These are phyloP conservation scores for Ceratocystis papillata DNA, from an alignment of 2,329 filamentous ascomycete species.

Conservation along the genomic window DNA sequence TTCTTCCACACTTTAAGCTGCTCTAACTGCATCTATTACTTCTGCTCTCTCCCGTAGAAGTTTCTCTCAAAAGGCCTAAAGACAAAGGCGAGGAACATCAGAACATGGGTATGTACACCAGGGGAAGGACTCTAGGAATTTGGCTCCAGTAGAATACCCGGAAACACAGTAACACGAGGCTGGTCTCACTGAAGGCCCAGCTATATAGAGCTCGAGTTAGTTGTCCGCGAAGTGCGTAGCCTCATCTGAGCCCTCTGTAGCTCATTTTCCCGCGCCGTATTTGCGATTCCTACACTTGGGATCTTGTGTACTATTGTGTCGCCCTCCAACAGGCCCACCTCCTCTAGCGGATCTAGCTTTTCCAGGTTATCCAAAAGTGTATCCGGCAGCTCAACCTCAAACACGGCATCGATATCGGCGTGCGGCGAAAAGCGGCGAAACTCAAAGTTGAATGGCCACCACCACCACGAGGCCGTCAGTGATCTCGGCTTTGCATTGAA, in stretches of 20 bases:
- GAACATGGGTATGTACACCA: too few species aligned
- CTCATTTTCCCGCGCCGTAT: slow-evolving; percentile 9
- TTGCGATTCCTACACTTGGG: not conserved
- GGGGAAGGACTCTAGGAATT: too few species aligned
- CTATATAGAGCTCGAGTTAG: not conserved
- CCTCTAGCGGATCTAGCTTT: slow-evolving; percentile 31
- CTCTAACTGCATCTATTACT: too few species aligned
- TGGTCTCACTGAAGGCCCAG: too few species aligned
- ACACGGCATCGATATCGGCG: slow-evolving; percentile 49
- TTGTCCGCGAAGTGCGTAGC: slow-evolving; percentile 16
- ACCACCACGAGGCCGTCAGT: slow-evolving; percentile 21
- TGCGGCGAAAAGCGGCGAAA: slow-evolving; percentile 46
- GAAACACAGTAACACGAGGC: too few species aligned
- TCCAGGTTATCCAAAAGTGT: slow-evolving; percentile 31
- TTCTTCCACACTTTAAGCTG: too few species aligned
- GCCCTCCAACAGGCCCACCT: slow-evolving; percentile 31
- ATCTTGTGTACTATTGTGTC: slow-evolving; percentile 30
- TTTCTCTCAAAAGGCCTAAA: too few species aligned
- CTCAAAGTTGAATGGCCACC: slow-evolving; percentile 31
- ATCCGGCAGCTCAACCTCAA: slow-evolving; percentile 47
- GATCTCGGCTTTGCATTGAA: slow-evolving; percentile 29
- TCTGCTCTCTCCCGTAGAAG: too few species aligned
- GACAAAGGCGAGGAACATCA: too few species aligned
- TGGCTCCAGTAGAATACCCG: too few species aligned
- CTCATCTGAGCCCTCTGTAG: slow-evolving; percentile 13